Base-by-base conservation (phyloP, 2,329 filamentous ascomycete genomes). In the Aspergillus arachidicola region DNA sequence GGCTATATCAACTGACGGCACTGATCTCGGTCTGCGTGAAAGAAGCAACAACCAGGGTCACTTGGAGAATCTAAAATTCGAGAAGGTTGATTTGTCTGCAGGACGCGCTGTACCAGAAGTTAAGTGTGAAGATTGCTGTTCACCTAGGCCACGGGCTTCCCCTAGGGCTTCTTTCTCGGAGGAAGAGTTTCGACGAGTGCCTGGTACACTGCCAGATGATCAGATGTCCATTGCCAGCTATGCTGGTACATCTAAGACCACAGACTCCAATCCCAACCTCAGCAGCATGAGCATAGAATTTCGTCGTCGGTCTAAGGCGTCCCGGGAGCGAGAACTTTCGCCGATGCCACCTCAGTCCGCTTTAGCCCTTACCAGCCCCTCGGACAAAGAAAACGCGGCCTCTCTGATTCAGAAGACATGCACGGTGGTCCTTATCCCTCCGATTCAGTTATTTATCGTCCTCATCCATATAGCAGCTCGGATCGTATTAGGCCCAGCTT, bases 381-480 rank as follows among this genome's bases (percentile, higher is more conserved):
- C 81, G 0, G 79, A 84, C 38, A 82, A 83, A 58, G 80, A 84
- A 50, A 80, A 90, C 34, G 86, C 87, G 1, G 81, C 86, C 57
- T 85, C 88, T 3, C 85, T 96, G 34, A 85, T 96, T 30, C 86
- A 89, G 61, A 94, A 92, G 78, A 93, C 93, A 0, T 89, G 87
- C 66, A 88, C 91, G 58, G 84, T 95, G 34, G 84, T 96, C 4
- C 80, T 97, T 16, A 88, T 91, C 0, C 93, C 93, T n/a, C 93
- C 94, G 0, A 86, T 89, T 38, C 88, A 94, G 70, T 84, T 96
- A 2, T 86, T 96, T 41, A 84, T 87, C 30, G 82, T 96, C 46
- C 93, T 97, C 84, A 84, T 97, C 5, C 88, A 88, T 61, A 92
- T 97, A 61, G 92, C 93, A 0, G 89, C 91, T 0, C 88, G 87